phyloP scores from a whole-genome alignment of 75 land plant species.

The Sequoiadendron giganteum region DNA sequence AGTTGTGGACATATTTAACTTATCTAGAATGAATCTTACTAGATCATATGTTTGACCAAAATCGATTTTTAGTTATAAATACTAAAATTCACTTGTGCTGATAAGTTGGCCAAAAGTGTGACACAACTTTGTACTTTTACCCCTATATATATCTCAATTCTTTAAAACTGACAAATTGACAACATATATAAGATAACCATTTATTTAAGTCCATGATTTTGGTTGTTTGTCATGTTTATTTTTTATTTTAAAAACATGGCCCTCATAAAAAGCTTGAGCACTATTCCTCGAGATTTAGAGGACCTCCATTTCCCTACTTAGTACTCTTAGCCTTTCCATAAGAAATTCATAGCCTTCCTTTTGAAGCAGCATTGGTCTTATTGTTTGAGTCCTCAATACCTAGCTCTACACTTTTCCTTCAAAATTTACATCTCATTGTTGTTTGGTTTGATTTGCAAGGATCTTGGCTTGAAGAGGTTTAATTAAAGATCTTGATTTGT shows the following conservation, averaged over 20 bases:
- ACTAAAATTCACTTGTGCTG: too few species aligned
- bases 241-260: conserved; percentile 39
- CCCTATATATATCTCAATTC: too few species aligned
- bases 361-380: conserved; percentile 84
- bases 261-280: conserved; percentile 44
- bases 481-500: neutral
- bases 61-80: too few species aligned
- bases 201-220: neutral
- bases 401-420: conserved; percentile 62
- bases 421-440: conserved; percentile 62
- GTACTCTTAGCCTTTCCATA: conserved; percentile 44
- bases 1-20: too few species aligned
- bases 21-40: too few species aligned
- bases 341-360: conserved; percentile 54
- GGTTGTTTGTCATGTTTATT: neutral
- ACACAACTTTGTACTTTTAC: too few species aligned
- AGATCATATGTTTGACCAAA: too few species aligned
- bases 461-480: conserved; percentile 65
- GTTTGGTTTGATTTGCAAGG: conserved; percentile 80
- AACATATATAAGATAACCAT: neutral
- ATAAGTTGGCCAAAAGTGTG: too few species aligned
- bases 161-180: neutral
- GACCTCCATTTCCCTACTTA: conserved; percentile 61
- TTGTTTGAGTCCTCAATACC: conserved; percentile 81
- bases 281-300: conserved; percentile 37